Percentiles rank a stretch among this genome's conserved stretches.
phyloP scores from a whole-genome alignment of 2,329 filamentous ascomycete genomes.

The Sarocladiaceae sp. region DNA sequence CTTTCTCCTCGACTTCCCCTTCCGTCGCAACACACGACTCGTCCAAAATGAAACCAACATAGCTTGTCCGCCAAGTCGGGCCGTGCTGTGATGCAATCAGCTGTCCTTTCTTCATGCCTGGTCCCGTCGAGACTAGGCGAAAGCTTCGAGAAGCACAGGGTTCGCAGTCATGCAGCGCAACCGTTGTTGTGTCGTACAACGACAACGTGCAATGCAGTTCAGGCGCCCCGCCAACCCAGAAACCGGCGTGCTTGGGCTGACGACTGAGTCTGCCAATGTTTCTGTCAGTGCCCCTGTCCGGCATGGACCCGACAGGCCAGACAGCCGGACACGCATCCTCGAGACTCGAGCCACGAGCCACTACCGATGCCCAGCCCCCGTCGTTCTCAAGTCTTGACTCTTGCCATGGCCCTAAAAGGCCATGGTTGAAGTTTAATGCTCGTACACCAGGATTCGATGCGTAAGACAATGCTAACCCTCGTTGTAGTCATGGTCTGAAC shows the following conservation, averaged over 20 bases:
- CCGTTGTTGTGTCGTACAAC: too few species aligned
- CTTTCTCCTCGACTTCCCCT: constrained; percentile 2
- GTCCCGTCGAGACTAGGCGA: background rate
- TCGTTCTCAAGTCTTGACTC: too few species aligned
- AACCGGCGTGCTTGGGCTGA: background rate
- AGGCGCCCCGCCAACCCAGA: background rate
- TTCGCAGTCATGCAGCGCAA: background rate
- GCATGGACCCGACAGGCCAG: background rate
- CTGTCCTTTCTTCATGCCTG: background rate
- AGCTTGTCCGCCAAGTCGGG: too few species aligned
- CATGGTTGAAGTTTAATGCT: too few species aligned
- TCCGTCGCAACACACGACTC: constrained; percentile 4
- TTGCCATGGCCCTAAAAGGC: too few species aligned
- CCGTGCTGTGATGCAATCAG: too few species aligned
- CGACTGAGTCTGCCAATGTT: background rate
- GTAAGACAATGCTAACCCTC: too few species aligned
- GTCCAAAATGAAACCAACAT: too few species aligned
- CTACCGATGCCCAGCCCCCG: background rate
- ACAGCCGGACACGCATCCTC: background rate
- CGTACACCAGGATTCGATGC: too few species aligned
- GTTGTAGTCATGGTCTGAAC: too few species aligned
- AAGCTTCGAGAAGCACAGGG: constrained; percentile 7
- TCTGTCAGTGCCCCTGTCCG: constrained; percentile 4
- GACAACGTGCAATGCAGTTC: background rate
- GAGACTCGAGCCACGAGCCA: too few species aligned